Evolutionary conservation across 192 early-diverging fungal species (phyloP), one percentile per base, ranked within the genome.

Genomic region (Spizellomyces sp.): DNA sequence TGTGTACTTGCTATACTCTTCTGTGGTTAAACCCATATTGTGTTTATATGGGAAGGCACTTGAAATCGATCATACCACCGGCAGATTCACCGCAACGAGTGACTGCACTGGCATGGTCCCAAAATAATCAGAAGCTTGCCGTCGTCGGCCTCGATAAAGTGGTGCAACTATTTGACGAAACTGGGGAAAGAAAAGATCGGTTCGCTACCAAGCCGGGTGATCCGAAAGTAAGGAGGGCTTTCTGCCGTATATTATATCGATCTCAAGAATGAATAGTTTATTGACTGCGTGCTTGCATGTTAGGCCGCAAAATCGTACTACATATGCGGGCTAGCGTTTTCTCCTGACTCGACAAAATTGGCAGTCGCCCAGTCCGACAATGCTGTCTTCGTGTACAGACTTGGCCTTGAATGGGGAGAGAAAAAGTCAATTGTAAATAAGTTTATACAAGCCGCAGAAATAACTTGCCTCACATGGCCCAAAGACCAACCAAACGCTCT

Each of bases 361-460:
- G 87, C 87, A 2, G 83, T 89, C 15, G 87, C 87, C 2, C 87
- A 89, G 64, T 75, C 80, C 12, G 87, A 89, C 69, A 77, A 79
- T 69, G 83, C 83, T 14, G 86, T 89, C 9, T 89, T 87, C 65
- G 86, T 89, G 8, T 89, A 89, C 79, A 89, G 84, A 58, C 74
- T 89, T 12, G 87, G 87, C 6, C 73, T 87, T 41, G 87, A 89
- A 47, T 89, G 87, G 87, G 87, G 87, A 14, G 87, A 89, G 63
- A 89, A 89, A 55, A 89, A 89, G 54, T 79, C 78, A 17, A 89
- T 89, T 57, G 86, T 85, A 74, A 89, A 89, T 80, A 89, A 89
- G 70, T 76, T 88, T 45, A 86, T 89, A 58, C 87, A 89, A 61
- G 78, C 77, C 1, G 81, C 80, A 8, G 87, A 89, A 45, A 85